phyloP scores from a whole-genome alignment of 1,139 yeast genomes.

The Geotrichum siamense region DNA sequence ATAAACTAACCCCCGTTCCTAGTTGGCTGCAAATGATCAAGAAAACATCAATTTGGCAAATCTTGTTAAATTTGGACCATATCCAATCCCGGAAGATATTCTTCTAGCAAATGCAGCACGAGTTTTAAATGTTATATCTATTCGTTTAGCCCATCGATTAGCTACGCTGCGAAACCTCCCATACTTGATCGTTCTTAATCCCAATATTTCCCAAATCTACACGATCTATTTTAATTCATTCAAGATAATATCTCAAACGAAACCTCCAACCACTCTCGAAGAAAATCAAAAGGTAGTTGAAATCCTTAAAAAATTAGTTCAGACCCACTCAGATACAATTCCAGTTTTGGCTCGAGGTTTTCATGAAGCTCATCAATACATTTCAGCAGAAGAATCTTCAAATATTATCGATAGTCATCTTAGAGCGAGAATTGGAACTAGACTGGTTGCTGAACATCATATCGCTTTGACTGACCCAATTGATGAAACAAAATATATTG shows the following conservation, averaged over 20 bases:
- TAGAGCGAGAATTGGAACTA: slow-evolving; percentile 75
- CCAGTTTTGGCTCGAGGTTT: slow-evolving; percentile 78
- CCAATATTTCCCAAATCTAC: slow-evolving; percentile 80
- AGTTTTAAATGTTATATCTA: slow-evolving; percentile 29
- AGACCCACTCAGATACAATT: slow-evolving; percentile 74
- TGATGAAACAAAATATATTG: slow-evolving; percentile 46
- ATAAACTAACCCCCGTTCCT: neutral
- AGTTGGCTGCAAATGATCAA: slow-evolving; percentile 11
- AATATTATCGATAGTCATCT: slow-evolving; percentile 68
- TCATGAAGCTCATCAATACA: slow-evolving; percentile 56
- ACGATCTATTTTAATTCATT: slow-evolving; percentile 65
- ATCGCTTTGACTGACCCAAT: slow-evolving; percentile 48
- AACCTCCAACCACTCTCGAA: slow-evolving; percentile 42
- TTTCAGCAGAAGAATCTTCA: slow-evolving; percentile 47
- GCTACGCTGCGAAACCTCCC: slow-evolving; percentile 67
- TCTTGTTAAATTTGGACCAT: slow-evolving; percentile 25
- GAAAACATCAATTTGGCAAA: slow-evolving; percentile 22
- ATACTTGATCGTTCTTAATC: slow-evolving; percentile 76
- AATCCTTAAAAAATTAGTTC: slow-evolving; percentile 53
- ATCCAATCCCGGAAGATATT: slow-evolving; percentile 27
- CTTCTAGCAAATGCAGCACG: slow-evolving; percentile 36
- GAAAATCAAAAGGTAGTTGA: slow-evolving; percentile 48
- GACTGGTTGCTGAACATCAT: slow-evolving; percentile 81
- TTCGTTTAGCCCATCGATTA: slow-evolving; percentile 49
- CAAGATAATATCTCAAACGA: slow-evolving; percentile 46